Base-by-base conservation (phyloP, 345 rosid species). In the Salix brachista region DNA sequence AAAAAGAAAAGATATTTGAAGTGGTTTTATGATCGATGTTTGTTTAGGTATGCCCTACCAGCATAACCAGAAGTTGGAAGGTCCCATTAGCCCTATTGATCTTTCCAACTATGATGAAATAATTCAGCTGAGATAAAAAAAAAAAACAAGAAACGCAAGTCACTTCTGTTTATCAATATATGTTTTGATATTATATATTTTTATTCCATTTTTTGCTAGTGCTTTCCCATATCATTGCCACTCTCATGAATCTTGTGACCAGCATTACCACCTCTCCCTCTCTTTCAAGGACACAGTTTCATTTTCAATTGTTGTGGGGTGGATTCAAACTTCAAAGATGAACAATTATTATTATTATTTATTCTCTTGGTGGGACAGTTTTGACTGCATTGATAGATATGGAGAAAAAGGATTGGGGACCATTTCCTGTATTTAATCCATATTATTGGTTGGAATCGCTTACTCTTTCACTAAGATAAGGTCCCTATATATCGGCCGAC, bases 321-420 rank as follows among this genome's bases (percentile, higher is more conserved):
- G 79, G 75, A 85, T 85, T 85, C 86, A 78, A 85, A 81, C 75
- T 82, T 83, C 67, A 78, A 74, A 70, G 70, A 58, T 60, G 12
- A 69, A 60, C 67, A 72, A 70, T 32, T 56, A 48, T 69, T 32
- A 23, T 25, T 46, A 8, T 1, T 64, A 69, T 50, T 44, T 46
- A 34, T 34, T 37, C 19, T 69, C 14, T 12, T 32, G 73, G 76
- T 83, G 84, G 87, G 86, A 77, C 86, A 80, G 84, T 79, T 66
- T 84, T 84, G 86, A 82, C 87, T 84, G 82, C 12, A 70, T 52
- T 61, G 81, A 60, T 71, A 77, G 72, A 66, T 81, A 44, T 13
- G 34, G 37, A 30, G 42, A 23, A 62, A 23, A 62, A 66, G 18
- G 46, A 32, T 17, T 7, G 81, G 84, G 84, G 79, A 67, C 79